phyloP scores from a whole-genome alignment of 2,329 filamentous ascomycete species.

The Ciborinia camelliae region DNA sequence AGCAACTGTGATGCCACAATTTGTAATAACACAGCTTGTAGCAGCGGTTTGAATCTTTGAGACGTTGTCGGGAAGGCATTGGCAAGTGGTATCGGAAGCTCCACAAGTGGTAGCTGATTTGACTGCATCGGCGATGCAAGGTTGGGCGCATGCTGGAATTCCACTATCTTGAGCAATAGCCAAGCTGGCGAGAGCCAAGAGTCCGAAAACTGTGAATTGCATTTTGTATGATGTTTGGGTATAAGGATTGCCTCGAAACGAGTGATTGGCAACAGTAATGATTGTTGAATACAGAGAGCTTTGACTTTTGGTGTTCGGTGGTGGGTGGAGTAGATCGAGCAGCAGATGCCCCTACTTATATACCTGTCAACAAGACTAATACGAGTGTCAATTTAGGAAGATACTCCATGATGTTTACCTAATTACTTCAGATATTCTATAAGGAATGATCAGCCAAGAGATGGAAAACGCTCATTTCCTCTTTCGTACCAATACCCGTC shows the following conservation, averaged over 20 bases:
- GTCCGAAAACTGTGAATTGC: constrained; percentile 15
- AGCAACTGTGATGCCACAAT: constrained; percentile 9
- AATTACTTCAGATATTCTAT: constrained; percentile 7
- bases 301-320: neutral
- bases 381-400: constrained; percentile 5
- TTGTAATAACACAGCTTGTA: constrained; percentile 12
- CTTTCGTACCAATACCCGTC: constrained; percentile 4
- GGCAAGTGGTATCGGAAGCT: constrained; percentile 13
- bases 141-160: constrained; percentile 14
- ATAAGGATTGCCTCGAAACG: constrained; percentile 17
- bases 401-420: neutral
- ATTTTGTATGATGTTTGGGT: constrained; percentile 6
- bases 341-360: constrained; percentile 11
- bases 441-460: constrained; percentile 2
- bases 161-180: constrained; percentile 10
- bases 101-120: constrained; percentile 9
- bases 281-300: neutral
- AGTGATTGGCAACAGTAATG: constrained; percentile 13
- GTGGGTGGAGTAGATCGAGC: neutral
- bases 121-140: constrained; percentile 13
- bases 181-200: constrained; percentile 13
- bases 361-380: constrained; percentile 1
- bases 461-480: neutral
- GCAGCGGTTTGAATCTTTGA: constrained; percentile 11
- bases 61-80: constrained; percentile 9